Evolutionary conservation across 2,329 filamentous ascomycete genomes (phyloP).

Genomic region (Purpureocillium takamizusanense): DNA sequence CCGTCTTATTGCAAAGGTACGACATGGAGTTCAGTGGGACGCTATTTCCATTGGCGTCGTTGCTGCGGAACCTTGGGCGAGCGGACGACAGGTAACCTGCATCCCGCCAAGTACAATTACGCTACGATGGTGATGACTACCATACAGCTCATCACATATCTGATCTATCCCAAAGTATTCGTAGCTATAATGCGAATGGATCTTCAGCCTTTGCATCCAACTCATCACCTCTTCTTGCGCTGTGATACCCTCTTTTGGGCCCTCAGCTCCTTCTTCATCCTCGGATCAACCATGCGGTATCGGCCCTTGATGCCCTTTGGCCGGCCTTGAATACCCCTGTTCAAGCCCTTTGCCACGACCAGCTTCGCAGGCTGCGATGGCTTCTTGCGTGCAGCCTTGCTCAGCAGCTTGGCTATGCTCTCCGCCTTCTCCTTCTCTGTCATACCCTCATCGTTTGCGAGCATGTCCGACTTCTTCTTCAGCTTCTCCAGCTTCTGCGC

Average conservation of each 20-base stretch:
- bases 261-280: conserved; percentile 93
- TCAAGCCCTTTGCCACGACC: conserved; percentile 77
- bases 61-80: conserved; percentile 34
- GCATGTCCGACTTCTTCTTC: conserved; percentile 89
- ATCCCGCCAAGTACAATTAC: too few relatives aligned
- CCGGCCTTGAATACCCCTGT: conserved; percentile 76
- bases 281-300: conserved; percentile 93
- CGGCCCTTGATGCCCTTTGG: conserved; percentile 89
- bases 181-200: background rate
- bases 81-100: too few relatives aligned
- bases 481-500: conserved; percentile 87
- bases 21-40: conserved; percentile 69
- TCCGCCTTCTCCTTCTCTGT: conserved; percentile 94
- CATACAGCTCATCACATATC: too few relatives aligned
- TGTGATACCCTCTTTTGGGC: conserved; percentile 72
- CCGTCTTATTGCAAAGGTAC: conserved; percentile 42
- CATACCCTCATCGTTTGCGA: conserved; percentile 83
- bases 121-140: too few relatives aligned
- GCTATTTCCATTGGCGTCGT: conserved; percentile 53
- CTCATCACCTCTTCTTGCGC: conserved; percentile 41
- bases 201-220: background rate
- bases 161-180: too few relatives aligned
- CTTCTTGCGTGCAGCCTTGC: conserved; percentile 77
- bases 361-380: conserved; percentile 75
- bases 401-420: conserved; percentile 72